Conservation (phyloP, 1,139 yeast species). For the Hyphopichia pseudoburtonii region DNA sequence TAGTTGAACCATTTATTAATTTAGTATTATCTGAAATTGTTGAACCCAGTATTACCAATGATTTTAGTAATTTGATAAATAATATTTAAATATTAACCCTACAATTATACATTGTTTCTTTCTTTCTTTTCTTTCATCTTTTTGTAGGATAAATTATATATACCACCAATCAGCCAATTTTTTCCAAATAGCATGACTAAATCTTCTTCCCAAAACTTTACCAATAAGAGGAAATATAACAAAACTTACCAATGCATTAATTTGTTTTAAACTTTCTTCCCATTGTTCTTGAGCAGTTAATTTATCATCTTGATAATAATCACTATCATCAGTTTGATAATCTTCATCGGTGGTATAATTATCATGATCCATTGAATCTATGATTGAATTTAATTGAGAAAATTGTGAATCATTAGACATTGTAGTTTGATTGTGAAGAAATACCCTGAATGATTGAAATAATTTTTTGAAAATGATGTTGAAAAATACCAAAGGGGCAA, state of each 20-base stretch:
- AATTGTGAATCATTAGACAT: no score
- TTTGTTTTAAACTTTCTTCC: slow-evolving; percentile 72
- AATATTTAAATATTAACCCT: slow-evolving; percentile 16
- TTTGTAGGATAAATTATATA: no score
- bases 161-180: slow-evolving; percentile 35
- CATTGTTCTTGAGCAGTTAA: slow-evolving; percentile 67
- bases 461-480: no score
- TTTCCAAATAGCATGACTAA: slow-evolving; percentile 46
- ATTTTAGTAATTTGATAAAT: slow-evolving; percentile 30
- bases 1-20: slow-evolving; percentile 40
- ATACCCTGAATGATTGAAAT: no score
- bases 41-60: slow-evolving; percentile 27
- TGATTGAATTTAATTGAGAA: no score
- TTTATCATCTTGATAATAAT: slow-evolving; percentile 13
- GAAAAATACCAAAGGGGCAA: no score
- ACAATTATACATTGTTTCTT: not conserved
- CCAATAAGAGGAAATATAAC: slow-evolving; percentile 72
- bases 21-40: slow-evolving; percentile 32
- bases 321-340: slow-evolving; percentile 12
- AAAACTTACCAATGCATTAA: slow-evolving; percentile 54
- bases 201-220: slow-evolving; percentile 65
- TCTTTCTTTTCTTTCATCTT: not conserved
- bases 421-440: no score
- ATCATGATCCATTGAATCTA: no score
- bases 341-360: no score